A percentile compares a stretch with the other conserved stretches of the same genome.
Conservation (phyloP, 805 yeast species). For the Candida chauliodis region DNA sequence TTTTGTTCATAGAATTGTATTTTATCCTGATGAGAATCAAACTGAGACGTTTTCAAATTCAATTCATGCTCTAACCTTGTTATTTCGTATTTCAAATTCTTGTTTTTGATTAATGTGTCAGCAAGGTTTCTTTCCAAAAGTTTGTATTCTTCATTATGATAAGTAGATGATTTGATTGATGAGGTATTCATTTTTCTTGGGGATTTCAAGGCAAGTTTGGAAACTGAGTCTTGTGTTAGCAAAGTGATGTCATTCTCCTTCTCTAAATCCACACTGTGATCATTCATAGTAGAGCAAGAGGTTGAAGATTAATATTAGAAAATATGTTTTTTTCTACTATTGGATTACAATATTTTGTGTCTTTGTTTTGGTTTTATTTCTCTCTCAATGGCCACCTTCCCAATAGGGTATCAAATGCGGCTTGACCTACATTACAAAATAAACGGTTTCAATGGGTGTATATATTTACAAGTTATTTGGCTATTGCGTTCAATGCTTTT, state of each 20-base stretch:
- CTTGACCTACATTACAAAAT: too few relatives aligned
- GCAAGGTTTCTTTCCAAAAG: slow-evolving; percentile 21
- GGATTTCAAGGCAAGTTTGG: background rate
- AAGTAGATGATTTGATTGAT: background rate
- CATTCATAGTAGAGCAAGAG: background rate
- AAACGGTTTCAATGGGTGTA: too few relatives aligned
- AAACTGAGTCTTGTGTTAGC: background rate
- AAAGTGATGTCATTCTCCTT: slow-evolving; percentile 6
- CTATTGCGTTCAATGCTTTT: slow-evolving; percentile 26
- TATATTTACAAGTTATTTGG: slow-evolving; percentile 7
- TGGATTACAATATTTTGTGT: background rate
- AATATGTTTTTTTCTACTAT: background rate
- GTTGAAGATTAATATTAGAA: background rate
- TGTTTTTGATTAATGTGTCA: slow-evolving; percentile 28
- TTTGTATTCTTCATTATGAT: slow-evolving; percentile 5
- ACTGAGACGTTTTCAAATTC: slow-evolving; percentile 17
- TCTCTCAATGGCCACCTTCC: background rate
- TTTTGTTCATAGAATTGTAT: slow-evolving; percentile 23
- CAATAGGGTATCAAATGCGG: too few relatives aligned
- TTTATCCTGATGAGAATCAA: slow-evolving; percentile 26
- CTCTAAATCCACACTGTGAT: background rate
- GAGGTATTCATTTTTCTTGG: slow-evolving; percentile 1
- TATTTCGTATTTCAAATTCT: slow-evolving; percentile 22
- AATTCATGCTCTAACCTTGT: slow-evolving; percentile 31
- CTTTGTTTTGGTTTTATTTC: slow-evolving; percentile 1